A percentile compares a stretch with the other conserved stretches of the same genome.
phyloP scores from a whole-genome alignment of 257 asterid species.

The Marsdenia floribunda region DNA sequence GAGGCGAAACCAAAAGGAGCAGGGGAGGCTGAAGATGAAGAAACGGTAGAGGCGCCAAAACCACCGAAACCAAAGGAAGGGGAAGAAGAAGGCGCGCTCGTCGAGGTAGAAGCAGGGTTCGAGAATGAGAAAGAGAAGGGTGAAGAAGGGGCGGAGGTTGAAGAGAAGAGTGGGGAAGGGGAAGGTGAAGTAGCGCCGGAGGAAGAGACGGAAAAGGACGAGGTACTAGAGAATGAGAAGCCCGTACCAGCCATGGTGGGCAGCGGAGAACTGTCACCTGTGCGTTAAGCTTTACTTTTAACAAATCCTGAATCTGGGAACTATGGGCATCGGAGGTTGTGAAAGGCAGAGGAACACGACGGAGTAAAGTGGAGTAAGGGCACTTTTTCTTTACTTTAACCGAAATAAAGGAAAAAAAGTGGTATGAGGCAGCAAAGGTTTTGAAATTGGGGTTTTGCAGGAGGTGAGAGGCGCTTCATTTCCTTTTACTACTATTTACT shows the following conservation, averaged over 20 bases:
- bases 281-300: neutral
- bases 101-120: conserved; percentile 38
- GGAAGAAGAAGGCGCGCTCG: conserved; percentile 19
- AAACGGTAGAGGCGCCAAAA: conserved; percentile 16
- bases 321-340: neutral
- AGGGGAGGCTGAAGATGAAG: conserved; percentile 17
- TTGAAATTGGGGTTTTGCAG: conserved; percentile 21
- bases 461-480: neutral
- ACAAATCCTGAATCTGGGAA: neutral
- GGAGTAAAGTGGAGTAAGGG: neutral
- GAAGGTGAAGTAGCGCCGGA: conserved; percentile 13
- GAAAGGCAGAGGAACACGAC: neutral
- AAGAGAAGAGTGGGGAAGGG: conserved; percentile 9
- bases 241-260: conserved; percentile 39
- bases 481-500: neutral
- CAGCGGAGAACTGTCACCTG: neutral
- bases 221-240: conserved; percentile 33
- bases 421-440: conserved; percentile 18
- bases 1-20: conserved; percentile 20
- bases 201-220: conserved; percentile 11
- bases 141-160: conserved; percentile 19
- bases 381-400: too few species aligned
- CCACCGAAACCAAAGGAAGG: conserved; percentile 38
- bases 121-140: conserved; percentile 29
- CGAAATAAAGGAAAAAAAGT: neutral